phyloP scores from a whole-genome alignment of 495 filamentous ascomycete genomes.

The Penicillium diatomitis region DNA sequence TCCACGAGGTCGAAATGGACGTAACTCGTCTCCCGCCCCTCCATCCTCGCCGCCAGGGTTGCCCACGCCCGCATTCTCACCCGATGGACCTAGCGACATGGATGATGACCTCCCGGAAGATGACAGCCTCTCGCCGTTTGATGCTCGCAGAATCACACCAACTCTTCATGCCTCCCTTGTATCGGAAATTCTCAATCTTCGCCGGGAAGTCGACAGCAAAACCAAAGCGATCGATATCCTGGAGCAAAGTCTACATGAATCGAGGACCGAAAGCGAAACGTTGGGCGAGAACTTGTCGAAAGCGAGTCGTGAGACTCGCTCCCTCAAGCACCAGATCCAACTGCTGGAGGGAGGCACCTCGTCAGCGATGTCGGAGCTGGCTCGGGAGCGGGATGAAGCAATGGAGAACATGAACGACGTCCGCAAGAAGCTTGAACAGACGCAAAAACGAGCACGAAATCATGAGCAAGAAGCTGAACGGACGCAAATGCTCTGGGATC shows the following conservation, averaged over 20 bases:
- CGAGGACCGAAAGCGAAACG: slow-evolving; percentile 63
- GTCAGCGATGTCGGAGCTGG: slow-evolving; percentile 71
- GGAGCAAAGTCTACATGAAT: slow-evolving; percentile 63
- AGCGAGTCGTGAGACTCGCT: slow-evolving; percentile 63
- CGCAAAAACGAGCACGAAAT: slow-evolving; percentile 64
- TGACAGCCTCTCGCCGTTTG: slow-evolving; percentile 68
- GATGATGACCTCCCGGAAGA: slow-evolving; percentile 56
- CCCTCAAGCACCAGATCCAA: slow-evolving; percentile 74
- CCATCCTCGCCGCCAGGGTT: slow-evolving; percentile 56
- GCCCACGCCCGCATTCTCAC: slow-evolving; percentile 35
- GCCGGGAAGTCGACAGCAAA: slow-evolving; percentile 84
- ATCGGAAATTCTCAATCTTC: slow-evolving; percentile 80
- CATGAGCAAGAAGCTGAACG: slow-evolving; percentile 80
- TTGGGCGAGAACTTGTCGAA: slow-evolving; percentile 50
- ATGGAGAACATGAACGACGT: slow-evolving; percentile 64
- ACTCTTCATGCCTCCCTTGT: slow-evolving; percentile 92
- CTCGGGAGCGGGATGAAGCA: slow-evolving; percentile 78
- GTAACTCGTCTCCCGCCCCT: slow-evolving; percentile 52
- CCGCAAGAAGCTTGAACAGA: slow-evolving; percentile 66
- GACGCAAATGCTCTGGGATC: slow-evolving; percentile 65
- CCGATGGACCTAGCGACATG: slow-evolving; percentile 34
- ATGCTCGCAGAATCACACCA: slow-evolving; percentile 87
- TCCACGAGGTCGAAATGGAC: slow-evolving; percentile 41
- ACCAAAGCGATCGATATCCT: slow-evolving; percentile 72
- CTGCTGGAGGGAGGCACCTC: slow-evolving; percentile 80